These are phyloP conservation scores for Oenanthe sinensis DNA, from an alignment of 129 eudicot species.

Conservation along the genomic window DNA sequence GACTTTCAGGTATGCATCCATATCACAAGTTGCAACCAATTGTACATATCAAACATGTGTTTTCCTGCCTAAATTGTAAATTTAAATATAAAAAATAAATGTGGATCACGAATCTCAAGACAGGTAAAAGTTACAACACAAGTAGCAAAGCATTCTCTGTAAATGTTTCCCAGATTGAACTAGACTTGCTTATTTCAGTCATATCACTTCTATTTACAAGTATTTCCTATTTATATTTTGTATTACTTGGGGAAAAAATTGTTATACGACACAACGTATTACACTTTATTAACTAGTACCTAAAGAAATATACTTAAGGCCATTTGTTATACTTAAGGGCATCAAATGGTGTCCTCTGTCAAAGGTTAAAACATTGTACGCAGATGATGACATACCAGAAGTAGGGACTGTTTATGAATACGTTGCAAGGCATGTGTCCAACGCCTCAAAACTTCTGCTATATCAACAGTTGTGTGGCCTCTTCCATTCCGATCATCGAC, in stretches of 20 bases:
- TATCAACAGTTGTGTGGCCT: slow-evolving; percentile 91
- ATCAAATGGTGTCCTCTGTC: not conserved
- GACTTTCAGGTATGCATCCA: not conserved
- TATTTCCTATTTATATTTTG: not conserved
- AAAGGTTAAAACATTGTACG: not conserved
- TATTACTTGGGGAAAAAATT: not conserved
- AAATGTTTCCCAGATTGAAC: not conserved
- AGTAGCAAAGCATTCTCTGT: not conserved
- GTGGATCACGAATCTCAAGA: not conserved
- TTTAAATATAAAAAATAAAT: not conserved
- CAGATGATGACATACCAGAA: slow-evolving; percentile 44
- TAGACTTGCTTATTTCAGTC: not conserved
- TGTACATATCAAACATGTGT: not conserved
- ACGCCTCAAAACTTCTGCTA: slow-evolving; percentile 89
- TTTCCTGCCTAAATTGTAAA: not conserved
- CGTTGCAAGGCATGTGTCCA: slow-evolving; percentile 99
- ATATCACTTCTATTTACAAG: not conserved
- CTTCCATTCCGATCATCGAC: slow-evolving; percentile 70
- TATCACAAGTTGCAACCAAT: not conserved
- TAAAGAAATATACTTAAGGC: not conserved
- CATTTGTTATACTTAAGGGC: not conserved
- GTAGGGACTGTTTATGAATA: slow-evolving; percentile 92
- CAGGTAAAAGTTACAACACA: not conserved
- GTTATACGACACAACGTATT: not conserved
- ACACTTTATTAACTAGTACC: not conserved